These are phyloP conservation scores for Phytophthora pisi DNA, from an alignment of 352 stramenopile genomes.

Conservation along the genomic window DNA sequence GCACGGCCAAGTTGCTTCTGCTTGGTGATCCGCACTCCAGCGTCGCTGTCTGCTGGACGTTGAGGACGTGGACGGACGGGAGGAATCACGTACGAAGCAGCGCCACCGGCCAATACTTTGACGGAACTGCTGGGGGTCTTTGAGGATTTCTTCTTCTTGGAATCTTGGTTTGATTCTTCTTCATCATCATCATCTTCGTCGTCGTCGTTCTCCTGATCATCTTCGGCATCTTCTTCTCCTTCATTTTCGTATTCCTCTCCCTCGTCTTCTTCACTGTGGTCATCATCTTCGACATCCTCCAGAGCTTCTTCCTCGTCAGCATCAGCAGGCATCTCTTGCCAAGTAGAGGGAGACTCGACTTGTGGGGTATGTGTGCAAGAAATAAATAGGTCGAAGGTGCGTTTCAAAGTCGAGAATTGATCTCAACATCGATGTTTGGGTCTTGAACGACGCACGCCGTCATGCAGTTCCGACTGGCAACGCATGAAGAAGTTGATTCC, in stretches of 20 bases:
- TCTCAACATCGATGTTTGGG: constrained; percentile 15
- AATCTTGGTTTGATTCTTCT: constrained; percentile 23
- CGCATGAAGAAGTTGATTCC: constrained; percentile 4
- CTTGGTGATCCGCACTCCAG: constrained; percentile 42
- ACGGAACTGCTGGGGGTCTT: constrained; percentile 20
- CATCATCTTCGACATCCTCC: constrained; percentile 24
- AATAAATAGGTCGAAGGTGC: constrained; percentile 29
- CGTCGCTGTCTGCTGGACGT: constrained; percentile 31
- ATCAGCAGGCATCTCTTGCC: constrained; percentile 4
- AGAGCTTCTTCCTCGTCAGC: constrained; percentile 18
- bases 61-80: constrained; percentile 30
- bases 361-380: constrained; percentile 5
- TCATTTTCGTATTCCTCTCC: constrained; percentile 29
- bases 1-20: constrained; percentile 70
- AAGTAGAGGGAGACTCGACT: neutral
- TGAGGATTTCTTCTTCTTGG: constrained; percentile 14
- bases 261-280: neutral
- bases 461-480: constrained; percentile 30
- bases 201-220: constrained; percentile 23
- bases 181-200: constrained; percentile 36
- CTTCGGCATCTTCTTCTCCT: constrained; percentile 13
- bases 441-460: constrained; percentile 6
- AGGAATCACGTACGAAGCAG: constrained; percentile 34
- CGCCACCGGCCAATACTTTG: constrained; percentile 30
- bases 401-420: constrained; percentile 27